Evolutionary conservation across 2,329 filamentous ascomycete species (phyloP).

Genomic region (Penicillium sp.): DNA sequence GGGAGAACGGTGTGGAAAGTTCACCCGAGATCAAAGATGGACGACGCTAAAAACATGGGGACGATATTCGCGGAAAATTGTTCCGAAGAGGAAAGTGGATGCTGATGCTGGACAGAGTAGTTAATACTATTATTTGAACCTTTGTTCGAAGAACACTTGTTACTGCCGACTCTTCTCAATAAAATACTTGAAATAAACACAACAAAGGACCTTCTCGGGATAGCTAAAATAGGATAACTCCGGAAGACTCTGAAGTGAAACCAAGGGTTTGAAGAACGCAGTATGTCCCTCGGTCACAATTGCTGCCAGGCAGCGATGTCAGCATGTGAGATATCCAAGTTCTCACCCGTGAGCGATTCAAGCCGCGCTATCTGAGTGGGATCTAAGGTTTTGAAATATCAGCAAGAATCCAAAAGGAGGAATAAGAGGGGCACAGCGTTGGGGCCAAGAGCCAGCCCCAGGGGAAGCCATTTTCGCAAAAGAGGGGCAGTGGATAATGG

Average conservation of each 20-base stretch:
- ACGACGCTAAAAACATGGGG: too few relatives aligned
- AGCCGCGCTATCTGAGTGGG: conserved; percentile 26
- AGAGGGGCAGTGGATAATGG: conserved; percentile 4
- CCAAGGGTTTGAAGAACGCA: background rate
- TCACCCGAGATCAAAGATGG: too few relatives aligned
- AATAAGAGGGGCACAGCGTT: background rate
- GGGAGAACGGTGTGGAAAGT: too few relatives aligned
- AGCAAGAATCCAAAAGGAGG: conserved; percentile 15
- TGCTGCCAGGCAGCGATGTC: conserved; percentile 35
- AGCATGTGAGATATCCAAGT: conserved; percentile 31
- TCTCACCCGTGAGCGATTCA: conserved; percentile 29
- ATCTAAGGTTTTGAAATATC: conserved; percentile 22
- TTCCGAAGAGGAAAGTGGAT: too few relatives aligned
- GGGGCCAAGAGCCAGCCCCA: background rate
- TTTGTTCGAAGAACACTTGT: too few relatives aligned
- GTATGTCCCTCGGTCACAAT: conserved; percentile 10
- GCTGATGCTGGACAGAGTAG: too few relatives aligned
- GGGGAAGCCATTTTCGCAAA: background rate
- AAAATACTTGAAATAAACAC: background rate
- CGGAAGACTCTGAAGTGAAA: too few relatives aligned
- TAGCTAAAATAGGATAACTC: too few relatives aligned
- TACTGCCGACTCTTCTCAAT: background rate
- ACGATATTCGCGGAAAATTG: too few relatives aligned
- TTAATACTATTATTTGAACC: too few relatives aligned
- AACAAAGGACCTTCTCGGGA: background rate